Evolutionary conservation across 2,329 filamentous ascomycete genomes (phyloP).

Genomic region (Hyphodiscus sp.): DNA sequence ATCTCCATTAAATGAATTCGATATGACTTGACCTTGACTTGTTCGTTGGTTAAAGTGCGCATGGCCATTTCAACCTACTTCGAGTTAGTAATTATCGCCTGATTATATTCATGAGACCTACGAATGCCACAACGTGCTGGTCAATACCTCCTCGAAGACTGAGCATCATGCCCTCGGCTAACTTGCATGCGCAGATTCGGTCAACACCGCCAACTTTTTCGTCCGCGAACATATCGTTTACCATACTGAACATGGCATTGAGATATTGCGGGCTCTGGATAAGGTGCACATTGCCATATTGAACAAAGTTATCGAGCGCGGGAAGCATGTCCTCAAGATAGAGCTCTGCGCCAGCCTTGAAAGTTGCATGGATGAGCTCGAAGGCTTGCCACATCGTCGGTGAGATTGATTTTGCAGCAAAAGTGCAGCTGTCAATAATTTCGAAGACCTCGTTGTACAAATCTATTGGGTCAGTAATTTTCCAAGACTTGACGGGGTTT

Average conservation of each 20-base stretch:
- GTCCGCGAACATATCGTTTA: slow-evolving; percentile 88
- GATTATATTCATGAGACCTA: slow-evolving; percentile 10
- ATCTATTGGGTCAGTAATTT: slow-evolving; percentile 44
- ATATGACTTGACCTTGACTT: slow-evolving; percentile 81
- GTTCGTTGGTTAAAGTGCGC: slow-evolving; percentile 59
- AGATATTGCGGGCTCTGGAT: slow-evolving; percentile 81
- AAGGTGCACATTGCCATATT: slow-evolving; percentile 78
- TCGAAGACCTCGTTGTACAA: slow-evolving; percentile 98
- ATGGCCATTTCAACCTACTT: slow-evolving; percentile 70
- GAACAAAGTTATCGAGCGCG: slow-evolving; percentile 94
- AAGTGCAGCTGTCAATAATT: slow-evolving; percentile 98
- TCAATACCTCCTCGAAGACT: slow-evolving; percentile 86
- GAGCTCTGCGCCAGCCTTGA: slow-evolving; percentile 93
- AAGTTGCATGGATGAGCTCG: slow-evolving; percentile 91
- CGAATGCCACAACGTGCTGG: slow-evolving; percentile 78
- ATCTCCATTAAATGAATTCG: slow-evolving; percentile 97
- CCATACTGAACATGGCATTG: slow-evolving; percentile 86
- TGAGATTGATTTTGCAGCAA: slow-evolving; percentile 92
- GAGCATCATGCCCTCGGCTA: slow-evolving; percentile 95
- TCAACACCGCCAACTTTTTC: slow-evolving; percentile 90
- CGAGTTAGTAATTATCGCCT: slow-evolving; percentile 9
- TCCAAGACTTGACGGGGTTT: neutral
- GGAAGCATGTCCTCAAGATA: slow-evolving; percentile 99
- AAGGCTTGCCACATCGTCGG: slow-evolving; percentile 98
- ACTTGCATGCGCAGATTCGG: slow-evolving; percentile 93